Base-by-base conservation (phyloP, 208 protist species). In the Tritrichomonas foetus region DNA sequence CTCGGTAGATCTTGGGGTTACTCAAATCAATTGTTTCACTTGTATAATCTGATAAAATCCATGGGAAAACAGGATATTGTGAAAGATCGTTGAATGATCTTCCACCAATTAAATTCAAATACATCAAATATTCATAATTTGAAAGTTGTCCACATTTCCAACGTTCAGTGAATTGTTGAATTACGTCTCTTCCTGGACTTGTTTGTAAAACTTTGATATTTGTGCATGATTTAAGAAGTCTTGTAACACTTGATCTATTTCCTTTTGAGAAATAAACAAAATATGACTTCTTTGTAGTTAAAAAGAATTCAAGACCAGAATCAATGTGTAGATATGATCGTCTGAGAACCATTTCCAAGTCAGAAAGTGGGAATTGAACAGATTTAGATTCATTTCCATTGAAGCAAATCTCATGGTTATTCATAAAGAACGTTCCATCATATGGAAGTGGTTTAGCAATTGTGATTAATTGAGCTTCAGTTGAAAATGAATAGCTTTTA, bases 31-130 rank as follows among this genome's bases (percentile, higher is more conserved):
- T 20, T 57, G 2, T 50, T 44, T 39, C 13, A 14, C 64, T 93
- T 39, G 55, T 44, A 80, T 96, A 96, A 93, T 96, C 94, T 8
- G 61, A 50, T 44, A 96, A 53, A 36, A 96, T 93, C 95, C 95
- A 96, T 20, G 95, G 95, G 41, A 96, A 92, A 33, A 93, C 92
- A 30, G 92, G 92, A 93, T 93, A 93, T 50, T 93, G 78, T 1
- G 47, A 57, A 20, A 89, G 44, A 57, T 89, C 78, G 57, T 89
- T 89, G n/a, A 53, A 89, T 47, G 16, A 36, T 57, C 78, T 89
- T 25, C 78, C 78, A 16, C 41, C 78, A 39, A 89, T 53, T 44
- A 89, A 89, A 61, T 89, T 89, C 8, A 89, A 14, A 20, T 47
- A n/a, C 78, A 89, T 89, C 1, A 89, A 49, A 57, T 89, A 89